Base-by-base conservation (phyloP, 306 rosid species). In the Citrullus colocynthis region DNA sequence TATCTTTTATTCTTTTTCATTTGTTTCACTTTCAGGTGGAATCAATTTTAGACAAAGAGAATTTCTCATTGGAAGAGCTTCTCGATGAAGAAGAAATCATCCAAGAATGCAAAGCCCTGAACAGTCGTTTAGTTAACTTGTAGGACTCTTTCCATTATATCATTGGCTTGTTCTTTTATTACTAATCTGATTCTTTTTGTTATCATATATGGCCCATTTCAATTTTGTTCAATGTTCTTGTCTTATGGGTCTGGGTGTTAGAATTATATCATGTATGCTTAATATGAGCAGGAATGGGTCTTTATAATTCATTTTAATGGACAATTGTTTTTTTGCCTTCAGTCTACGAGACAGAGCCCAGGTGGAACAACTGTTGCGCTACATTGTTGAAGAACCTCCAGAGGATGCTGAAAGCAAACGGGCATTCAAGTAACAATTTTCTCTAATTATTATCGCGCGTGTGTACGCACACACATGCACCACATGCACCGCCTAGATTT, bases 31-130 rank as follows among this genome's bases (percentile, higher is more conserved):
- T 66, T 48, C 87, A 96, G 99, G 98, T 96, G 85, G 99, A 96
- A 81, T 83, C 94, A 62, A 85, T 96, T 81, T 82, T 96, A 80
- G 98, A 96, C 88, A 93, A 86, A 89, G 99, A 96, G 67, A 88
- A 91, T 81, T 92, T 96, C 83, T 87, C 99, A 49, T 83, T 96
- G 85, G 98, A 96, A 78, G 99, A 96, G 88, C 99, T 96, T 84
- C 86, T 96, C 30, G 99, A 96, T 69, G 99, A 96, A 84, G 99
- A 96, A 83, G 99, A 96, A 85, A 87, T 96, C 82, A 96, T 96
- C 80, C 99, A 96, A 86, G 99, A 96, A 85, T 96, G 98, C 99
- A 96, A 96, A 88, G 91, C 97, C 75, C 86, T 93, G 70, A 96
- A 96, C 88, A 96, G 96, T 75, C 98, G 99, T 42, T 97, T 96